These are phyloP conservation scores for Neofusicoccum cordaticola DNA, from an alignment of 2,329 filamentous ascomycete genomes.

Conservation along the genomic window DNA sequence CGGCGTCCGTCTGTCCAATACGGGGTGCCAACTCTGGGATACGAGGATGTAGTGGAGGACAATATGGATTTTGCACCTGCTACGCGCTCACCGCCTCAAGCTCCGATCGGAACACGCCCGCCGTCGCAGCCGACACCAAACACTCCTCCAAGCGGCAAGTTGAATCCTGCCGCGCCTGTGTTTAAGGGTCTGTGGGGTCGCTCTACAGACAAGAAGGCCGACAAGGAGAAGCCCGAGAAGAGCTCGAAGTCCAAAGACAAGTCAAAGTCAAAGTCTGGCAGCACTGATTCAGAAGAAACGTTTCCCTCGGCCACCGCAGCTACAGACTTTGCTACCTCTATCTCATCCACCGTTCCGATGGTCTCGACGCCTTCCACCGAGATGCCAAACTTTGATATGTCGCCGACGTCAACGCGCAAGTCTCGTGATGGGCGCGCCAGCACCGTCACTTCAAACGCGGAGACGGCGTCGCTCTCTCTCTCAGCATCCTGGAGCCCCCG, in stretches of 20 bases:
- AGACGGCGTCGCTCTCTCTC: neutral
- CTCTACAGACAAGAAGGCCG: slow-evolving; percentile 12
- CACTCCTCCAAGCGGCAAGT: slow-evolving; percentile 49
- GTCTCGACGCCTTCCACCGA: neutral
- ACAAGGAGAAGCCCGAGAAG: slow-evolving; percentile 4
- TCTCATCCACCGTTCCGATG: neutral
- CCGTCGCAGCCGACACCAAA: slow-evolving; percentile 48
- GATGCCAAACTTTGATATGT: neutral
- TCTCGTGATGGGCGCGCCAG: slow-evolving; percentile 15
- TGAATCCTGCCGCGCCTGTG: slow-evolving; percentile 86
- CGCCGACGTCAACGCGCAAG: slow-evolving; percentile 21
- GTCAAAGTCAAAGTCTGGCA: neutral
- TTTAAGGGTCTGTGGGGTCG: slow-evolving; percentile 48
- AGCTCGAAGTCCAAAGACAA: neutral
- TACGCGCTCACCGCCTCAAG: slow-evolving; percentile 54
- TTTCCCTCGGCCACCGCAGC: slow-evolving; percentile 24
- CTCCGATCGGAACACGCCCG: slow-evolving; percentile 78
- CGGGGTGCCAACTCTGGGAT: slow-evolving; percentile 64
- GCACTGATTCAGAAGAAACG: neutral
- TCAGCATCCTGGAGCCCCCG: slow-evolving; percentile 33
- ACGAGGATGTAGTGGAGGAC: slow-evolving; percentile 53
- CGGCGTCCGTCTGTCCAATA: slow-evolving; percentile 76
- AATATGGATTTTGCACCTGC: slow-evolving; percentile 49
- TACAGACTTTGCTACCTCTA: slow-evolving; percentile 28
- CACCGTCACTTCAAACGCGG: slow-evolving; percentile 13